Percentiles rank a stretch among this genome's conserved stretches.
Evolutionary conservation across 345 rosid genomes (phyloP).

Genomic region (Dipteronia dyeriana): DNA sequence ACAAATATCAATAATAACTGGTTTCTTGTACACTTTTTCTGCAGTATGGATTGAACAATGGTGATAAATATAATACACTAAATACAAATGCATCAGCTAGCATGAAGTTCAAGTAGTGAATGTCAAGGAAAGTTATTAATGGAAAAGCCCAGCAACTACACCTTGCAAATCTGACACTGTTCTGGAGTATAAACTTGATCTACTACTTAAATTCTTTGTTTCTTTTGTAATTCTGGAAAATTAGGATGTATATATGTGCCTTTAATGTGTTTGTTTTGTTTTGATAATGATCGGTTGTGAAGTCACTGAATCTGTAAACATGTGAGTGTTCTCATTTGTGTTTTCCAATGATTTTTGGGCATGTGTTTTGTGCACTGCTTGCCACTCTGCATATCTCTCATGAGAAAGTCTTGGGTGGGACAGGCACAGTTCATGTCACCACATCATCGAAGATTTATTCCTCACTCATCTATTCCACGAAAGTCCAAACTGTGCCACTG

Average conservation of each 20-base stretch:
- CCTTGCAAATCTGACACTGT: not conserved
- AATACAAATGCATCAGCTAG: conserved; percentile 42
- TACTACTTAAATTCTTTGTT: not conserved
- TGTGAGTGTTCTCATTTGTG: not conserved
- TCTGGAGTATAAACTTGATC: not conserved
- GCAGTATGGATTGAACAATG: conserved; percentile 62
- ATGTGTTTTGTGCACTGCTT: too few relatives aligned
- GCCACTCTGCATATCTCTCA: too few relatives aligned
- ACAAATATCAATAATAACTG: conserved; percentile 10
- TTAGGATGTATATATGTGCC: conserved; percentile 19
- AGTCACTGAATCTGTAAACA: not conserved
- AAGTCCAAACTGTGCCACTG: too few relatives aligned
- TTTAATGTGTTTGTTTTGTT: conserved; percentile 9
- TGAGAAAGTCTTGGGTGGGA: too few relatives aligned
- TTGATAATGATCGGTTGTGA: not conserved
- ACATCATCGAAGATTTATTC: too few relatives aligned
- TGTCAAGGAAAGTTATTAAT: conserved; percentile 7
- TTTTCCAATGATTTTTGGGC: not conserved
- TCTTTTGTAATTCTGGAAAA: not conserved
- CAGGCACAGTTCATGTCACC: too few relatives aligned
- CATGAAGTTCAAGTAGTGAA: conserved; percentile 38
- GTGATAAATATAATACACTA: conserved; percentile 28
- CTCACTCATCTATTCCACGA: too few relatives aligned
- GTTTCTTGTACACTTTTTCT: conserved; percentile 11
- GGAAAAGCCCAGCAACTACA: not conserved